Base-by-base conservation (phyloP, 2,329 filamentous ascomycete species). In the Bretziella fagacearum region DNA sequence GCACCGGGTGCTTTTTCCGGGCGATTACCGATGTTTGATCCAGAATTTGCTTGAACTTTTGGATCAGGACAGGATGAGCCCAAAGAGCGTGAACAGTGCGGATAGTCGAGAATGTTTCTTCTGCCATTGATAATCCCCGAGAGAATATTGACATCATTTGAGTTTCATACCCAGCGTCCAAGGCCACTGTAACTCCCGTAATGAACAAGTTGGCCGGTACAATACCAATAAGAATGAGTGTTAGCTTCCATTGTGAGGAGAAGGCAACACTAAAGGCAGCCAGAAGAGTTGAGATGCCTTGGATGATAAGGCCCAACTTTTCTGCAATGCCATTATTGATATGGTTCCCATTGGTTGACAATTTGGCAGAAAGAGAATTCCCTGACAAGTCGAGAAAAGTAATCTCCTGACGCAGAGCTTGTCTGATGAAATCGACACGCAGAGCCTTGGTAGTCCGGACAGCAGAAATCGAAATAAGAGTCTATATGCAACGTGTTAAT, bases 61-160 rank as follows among this genome's bases (percentile, higher is more conserved):
- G 53, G 0, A 62, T 57, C 29, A 72, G 54, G 48, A 63, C 65
- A 0, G 64, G 63, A 36, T 66, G 64, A 2, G 65, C 66, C 58
- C 65, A 67, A 44, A 73, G 71, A 6, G 69, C 69, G 51, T 71
- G 67, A 1, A 67, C 65, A 1, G 64, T 72, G 5, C 66, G 61
- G 30, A 71, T 65, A 17, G 63, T 68, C 1, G 63, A 62, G 45
- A 73, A 63, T 2, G 65, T 62, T 51, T 70, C 68, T 52, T 73
- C 66, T 0, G 69, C 69, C 7, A 72, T 55, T 0, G 61, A 61
- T 2, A 62, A 64, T 1, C 66, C 65, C 40, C 60, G 56, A 4
- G 61, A 60, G 52, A 69, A 65, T 18, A 65, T 60, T 8, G 60
- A 59, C 48, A 70, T 62, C 53, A 70, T 64, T 44, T 58, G 54